Percentiles rank a stretch among this genome's conserved stretches.
These are phyloP conservation scores for Arabis hirsuta DNA, from an alignment of 345 rosid species.

Conservation along the genomic window DNA sequence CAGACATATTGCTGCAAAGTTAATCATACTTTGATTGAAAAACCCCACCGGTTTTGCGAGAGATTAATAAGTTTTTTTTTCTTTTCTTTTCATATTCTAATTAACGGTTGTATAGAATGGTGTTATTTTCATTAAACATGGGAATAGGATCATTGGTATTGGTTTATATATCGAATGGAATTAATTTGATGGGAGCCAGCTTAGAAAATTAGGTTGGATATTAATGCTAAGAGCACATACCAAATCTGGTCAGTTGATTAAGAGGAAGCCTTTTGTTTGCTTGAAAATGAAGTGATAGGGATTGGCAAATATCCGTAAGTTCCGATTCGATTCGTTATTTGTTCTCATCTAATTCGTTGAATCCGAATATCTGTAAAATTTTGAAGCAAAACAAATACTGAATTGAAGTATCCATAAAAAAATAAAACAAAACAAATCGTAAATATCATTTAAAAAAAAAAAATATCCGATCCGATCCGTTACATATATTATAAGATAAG, in stretches of 20 bases:
- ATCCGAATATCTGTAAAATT: no score
- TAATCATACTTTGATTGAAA: neutral
- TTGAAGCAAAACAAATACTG: no score
- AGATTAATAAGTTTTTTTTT: neutral
- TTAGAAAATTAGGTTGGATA: slow-evolving; percentile 35
- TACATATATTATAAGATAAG: no score
- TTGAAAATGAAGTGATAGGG: slow-evolving; percentile 38
- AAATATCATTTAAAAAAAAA: no score
- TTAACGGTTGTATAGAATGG: neutral
- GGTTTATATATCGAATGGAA: neutral
- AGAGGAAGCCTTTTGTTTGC: slow-evolving; percentile 29
- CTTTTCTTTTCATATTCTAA: neutral
- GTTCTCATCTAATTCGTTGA: no score
- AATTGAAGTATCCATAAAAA: no score
- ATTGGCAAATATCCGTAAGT: no score
- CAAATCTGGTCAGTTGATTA: slow-evolving; percentile 30
- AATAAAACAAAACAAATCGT: no score
- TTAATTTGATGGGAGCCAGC: slow-evolving; percentile 17
- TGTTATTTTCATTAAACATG: no score
- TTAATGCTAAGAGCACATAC: slow-evolving; percentile 10
- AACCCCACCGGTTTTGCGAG: neutral
- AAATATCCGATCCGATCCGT: no score
- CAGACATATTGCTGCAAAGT: neutral
- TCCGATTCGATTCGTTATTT: no score
- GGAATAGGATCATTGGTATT: neutral